phyloP scores from a whole-genome alignment of 2,329 filamentous ascomycete genomes.

The Pyrenochaeta sp. region DNA sequence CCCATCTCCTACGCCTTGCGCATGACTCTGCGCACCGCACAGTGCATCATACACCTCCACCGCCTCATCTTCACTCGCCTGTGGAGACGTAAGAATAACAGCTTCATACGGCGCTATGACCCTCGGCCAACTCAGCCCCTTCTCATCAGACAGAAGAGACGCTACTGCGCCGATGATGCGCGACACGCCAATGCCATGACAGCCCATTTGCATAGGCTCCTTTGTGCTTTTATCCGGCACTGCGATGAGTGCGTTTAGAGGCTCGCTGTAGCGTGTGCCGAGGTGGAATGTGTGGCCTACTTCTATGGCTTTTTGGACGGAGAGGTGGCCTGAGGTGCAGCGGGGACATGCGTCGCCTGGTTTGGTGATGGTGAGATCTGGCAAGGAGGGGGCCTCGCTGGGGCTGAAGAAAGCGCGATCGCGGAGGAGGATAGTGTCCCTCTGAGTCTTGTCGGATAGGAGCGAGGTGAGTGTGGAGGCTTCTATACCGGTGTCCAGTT shows the following conservation, averaged over 20 bases:
- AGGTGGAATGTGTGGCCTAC: slow-evolving; percentile 95
- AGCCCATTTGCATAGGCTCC: slow-evolving; percentile 87
- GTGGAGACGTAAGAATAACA: slow-evolving; percentile 66
- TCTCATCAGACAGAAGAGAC: slow-evolving; percentile 72
- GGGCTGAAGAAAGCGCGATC: slow-evolving; percentile 26
- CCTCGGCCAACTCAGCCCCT: slow-evolving; percentile 85
- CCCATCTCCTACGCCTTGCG: background rate
- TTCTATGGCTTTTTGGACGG: slow-evolving; percentile 79
- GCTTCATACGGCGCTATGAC: slow-evolving; percentile 86
- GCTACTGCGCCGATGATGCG: slow-evolving; percentile 89
- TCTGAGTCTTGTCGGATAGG: slow-evolving; percentile 25
- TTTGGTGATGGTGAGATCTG: slow-evolving; percentile 69
- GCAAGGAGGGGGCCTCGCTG: slow-evolving; percentile 1
- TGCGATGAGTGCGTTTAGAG: slow-evolving; percentile 71
- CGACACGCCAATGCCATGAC: slow-evolving; percentile 93
- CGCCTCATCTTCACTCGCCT: slow-evolving; percentile 59
- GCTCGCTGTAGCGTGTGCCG: slow-evolving; percentile 84
- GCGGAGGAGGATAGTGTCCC: slow-evolving; percentile 19
- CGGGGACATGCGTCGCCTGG: slow-evolving; percentile 76
- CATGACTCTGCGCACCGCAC: background rate
- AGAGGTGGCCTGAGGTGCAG: slow-evolving; percentile 71
- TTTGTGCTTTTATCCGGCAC: slow-evolving; percentile 49
- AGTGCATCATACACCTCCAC: slow-evolving; percentile 71
- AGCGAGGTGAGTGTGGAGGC: slow-evolving; percentile 26
- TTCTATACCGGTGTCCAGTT: slow-evolving; percentile 76